Evolutionary conservation across 495 filamentous ascomycete genomes (phyloP), one percentile per base, ranked within the genome.

Genomic region (Hyaloscypha hepaticicola): DNA sequence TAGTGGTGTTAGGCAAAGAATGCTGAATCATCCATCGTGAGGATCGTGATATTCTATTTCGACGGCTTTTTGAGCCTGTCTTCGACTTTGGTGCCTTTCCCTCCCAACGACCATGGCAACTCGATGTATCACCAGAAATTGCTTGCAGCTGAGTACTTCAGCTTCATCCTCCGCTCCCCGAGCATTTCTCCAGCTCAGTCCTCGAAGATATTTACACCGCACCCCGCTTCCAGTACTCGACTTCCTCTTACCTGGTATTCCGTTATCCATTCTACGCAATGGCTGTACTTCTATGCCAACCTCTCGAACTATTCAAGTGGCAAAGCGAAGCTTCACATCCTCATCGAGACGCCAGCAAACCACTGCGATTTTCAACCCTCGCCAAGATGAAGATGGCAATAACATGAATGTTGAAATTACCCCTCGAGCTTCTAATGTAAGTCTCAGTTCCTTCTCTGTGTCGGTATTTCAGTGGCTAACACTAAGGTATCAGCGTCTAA

Each of bases 331-430:
- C 1, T 72, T 72, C 52, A 67, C 57, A 31, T 34, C 49, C 7
- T 63, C 67, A 9, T 33, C 61, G 5, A 51, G 29, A 5, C 16
- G 61, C 0, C 66, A 52, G 22, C 24, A 63, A 38, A 68, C 65
- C 19, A 57, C 31, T 14, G 63, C 63, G 4, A 69, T 73, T 25
- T 73, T 78, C 66, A 93, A 93, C 72, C 89, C 89, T 0, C 81
- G 85, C 61, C 79, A 80, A 38, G 87, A 88, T 72, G 90, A 93
- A 8, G 84, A 92, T 49, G 93, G 93, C n/a, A 88, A 92, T 45
- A 80, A 88, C 45, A 90, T 96, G 85, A 78, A 77, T 69, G 80
- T 97, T 28, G 84, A 85, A 58, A 93, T 97, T 59, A 95, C 92
- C 1, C 83, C 87, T 21, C 83, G 93, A 49, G 95, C 95, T 26